Percentiles rank a stretch among this genome's conserved stretches.
phyloP scores from a whole-genome alignment of 441 rosid genomes.

The Cnidoscolus chayamansa region DNA sequence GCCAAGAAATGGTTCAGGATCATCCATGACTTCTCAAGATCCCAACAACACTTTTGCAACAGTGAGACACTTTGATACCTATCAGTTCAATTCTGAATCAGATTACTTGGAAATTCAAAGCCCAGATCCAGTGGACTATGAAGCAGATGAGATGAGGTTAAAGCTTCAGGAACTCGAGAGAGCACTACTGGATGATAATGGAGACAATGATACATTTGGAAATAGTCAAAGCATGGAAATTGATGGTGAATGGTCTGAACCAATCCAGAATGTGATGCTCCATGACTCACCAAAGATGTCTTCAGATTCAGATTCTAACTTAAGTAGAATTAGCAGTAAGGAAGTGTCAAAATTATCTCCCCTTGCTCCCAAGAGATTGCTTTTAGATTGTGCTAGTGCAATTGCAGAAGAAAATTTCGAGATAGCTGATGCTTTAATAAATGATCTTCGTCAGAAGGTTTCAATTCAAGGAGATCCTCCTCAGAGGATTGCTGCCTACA shows the following conservation, averaged over 20 bases:
- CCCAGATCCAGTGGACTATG: constrained; percentile 50
- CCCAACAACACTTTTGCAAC: constrained; percentile 34
- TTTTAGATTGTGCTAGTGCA: constrained; percentile 69
- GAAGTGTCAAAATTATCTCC: constrained; percentile 47
- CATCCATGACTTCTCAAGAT: constrained; percentile 39
- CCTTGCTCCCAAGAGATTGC: constrained; percentile 61
- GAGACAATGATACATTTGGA: constrained; percentile 35
- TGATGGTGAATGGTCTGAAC: constrained; percentile 73
- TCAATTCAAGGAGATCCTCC: constrained; percentile 95
- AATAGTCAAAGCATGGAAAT: constrained; percentile 63
- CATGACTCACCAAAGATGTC: constrained; percentile 87
- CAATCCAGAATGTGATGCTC: constrained; percentile 36
- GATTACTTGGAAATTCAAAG: constrained; percentile 44
- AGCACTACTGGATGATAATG: constrained; percentile 65
- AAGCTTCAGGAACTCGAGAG: constrained; percentile 89
- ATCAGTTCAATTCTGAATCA: constrained; percentile 36
- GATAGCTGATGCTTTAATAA: constrained; percentile 61
- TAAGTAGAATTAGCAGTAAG: constrained; percentile 56
- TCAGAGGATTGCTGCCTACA: constrained; percentile 93
- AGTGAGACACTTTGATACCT: constrained; percentile 26
- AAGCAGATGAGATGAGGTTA: constrained; percentile 54
- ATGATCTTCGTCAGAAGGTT: constrained; percentile 70
- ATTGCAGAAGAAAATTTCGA: constrained; percentile 62
- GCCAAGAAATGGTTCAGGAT: constrained; percentile 47
- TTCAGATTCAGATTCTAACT: constrained; percentile 66